Base-by-base conservation (phyloP, 371 early-diverging fungal species). In the Phascolomyces articulosus region DNA sequence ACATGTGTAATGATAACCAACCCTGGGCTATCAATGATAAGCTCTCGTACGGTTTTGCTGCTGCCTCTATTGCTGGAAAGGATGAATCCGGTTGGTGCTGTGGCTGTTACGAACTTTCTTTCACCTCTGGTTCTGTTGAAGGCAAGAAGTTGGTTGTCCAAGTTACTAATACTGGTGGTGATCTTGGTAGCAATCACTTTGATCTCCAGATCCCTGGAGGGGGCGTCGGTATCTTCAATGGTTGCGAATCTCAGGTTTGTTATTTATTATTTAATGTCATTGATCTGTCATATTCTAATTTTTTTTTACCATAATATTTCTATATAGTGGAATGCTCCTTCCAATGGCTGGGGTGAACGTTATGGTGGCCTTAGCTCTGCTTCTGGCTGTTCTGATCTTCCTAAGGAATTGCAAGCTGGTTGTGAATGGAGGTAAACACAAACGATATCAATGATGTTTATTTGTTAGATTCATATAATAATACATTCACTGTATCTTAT, bases 171-270 rank as follows among this genome's bases (percentile, higher is more conserved):
- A 79, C 75, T 47, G 83, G 83, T 56, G 71, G 70, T 38, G 81
- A 82, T 57, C 63, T 78, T 6, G 70, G 70, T 20, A 51, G 53
- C n/a, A 76, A 73, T 48, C 76, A 78, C 54, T 82, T 82, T 61
- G 83, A 82, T 61, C 54, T 82, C n/a, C 82, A 77, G 44, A 68
- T 82, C 6, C 83, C 83, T 40, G 83, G 80, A 31, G 81, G 81
- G 34, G 83, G 83, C 48, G 74, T 82, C 31, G 83, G 83, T 58
- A 64, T 72, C 34, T 82, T 72, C 66, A 73, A 80, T 51, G 83
- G 77, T 10, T 82, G 83, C 55, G 29, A 62, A 38, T 28, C 68
- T 31, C 81, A 34, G 34, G 34, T 34, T 34, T 34, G 34, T 34
- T 34, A 3, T 31, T 55, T 1, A 27, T 27, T 21, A 20, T 20